Percentiles rank a stretch among this genome's conserved stretches.
Evolutionary conservation across 148 eudicot species (phyloP).

Genomic region (Linanthus parryae): DNA sequence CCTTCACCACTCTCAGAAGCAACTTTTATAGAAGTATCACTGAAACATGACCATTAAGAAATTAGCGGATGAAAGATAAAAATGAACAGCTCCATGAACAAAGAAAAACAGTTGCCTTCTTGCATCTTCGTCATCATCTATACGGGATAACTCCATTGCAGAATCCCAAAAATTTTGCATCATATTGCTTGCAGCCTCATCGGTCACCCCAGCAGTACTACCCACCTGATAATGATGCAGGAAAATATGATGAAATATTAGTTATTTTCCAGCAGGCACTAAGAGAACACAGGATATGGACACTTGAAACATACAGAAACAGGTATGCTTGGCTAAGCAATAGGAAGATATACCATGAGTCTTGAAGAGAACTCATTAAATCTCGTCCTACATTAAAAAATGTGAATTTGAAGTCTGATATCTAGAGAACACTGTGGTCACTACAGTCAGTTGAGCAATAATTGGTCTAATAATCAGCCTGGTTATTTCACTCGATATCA

Average conservation of each 20-base stretch:
- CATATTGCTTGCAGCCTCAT: constrained; percentile 64
- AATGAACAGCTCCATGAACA: not conserved
- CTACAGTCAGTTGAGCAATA: too few relatives aligned
- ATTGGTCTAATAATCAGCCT: too few relatives aligned
- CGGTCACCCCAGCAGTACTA: constrained; percentile 60
- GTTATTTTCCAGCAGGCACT: not conserved
- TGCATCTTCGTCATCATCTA: constrained; percentile 74
- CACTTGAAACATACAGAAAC: too few relatives aligned
- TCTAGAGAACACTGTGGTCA: too few relatives aligned
- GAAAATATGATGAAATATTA: constrained; percentile 1
- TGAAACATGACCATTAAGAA: constrained; percentile 11
- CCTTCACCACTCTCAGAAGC: constrained; percentile 66
- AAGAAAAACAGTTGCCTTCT: constrained; percentile 51
- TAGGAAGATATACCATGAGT: too few relatives aligned
- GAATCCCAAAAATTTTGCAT: constrained; percentile 98
- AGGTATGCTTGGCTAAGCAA: too few relatives aligned
- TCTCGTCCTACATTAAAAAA: too few relatives aligned
- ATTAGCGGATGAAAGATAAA: constrained; percentile 12
- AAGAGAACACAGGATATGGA: constrained; percentile 3
- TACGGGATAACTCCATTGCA: constrained; percentile 62
- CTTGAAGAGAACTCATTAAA: too few relatives aligned
- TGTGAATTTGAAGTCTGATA: too few relatives aligned
- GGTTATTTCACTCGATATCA: too few relatives aligned
- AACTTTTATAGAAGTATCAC: constrained; percentile 66
- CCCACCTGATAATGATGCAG: constrained; percentile 50